Evolutionary conservation across 768 basidiomycete species (phyloP).

Genomic region (Pholiota conissans): DNA sequence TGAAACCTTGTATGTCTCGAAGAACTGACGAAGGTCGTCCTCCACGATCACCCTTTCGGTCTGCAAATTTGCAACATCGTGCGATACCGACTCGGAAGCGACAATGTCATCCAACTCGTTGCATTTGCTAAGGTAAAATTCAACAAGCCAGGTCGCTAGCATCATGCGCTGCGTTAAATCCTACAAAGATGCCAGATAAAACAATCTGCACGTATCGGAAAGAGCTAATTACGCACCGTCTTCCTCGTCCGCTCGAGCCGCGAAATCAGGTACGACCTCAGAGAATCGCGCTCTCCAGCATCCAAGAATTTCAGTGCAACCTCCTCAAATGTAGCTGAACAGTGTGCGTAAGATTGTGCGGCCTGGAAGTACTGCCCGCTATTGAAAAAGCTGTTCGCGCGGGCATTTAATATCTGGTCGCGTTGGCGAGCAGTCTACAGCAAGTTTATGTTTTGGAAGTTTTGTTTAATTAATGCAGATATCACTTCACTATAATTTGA

Average conservation of each 20-base stretch:
- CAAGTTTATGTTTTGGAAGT: background rate
- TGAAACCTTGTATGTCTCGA: conserved; percentile 88
- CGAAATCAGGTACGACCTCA: conserved; percentile 87
- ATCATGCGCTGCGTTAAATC: conserved; percentile 95
- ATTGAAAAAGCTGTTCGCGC: conserved; percentile 79
- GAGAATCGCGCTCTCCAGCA: conserved; percentile 83
- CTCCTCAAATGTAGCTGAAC: conserved; percentile 86
- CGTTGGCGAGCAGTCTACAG: conserved; percentile 84
- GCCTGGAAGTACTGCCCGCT: conserved; percentile 86
- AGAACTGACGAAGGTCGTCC: conserved; percentile 91
- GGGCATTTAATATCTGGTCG: conserved; percentile 78
- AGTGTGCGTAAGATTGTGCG: conserved; percentile 90
- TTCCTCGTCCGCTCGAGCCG: conserved; percentile 84
- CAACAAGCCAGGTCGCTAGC: conserved; percentile 97
- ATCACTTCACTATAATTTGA: no score
- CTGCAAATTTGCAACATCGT: conserved; percentile 82
- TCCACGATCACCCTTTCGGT: conserved; percentile 82
- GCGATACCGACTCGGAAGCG: conserved; percentile 79
- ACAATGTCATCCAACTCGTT: conserved; percentile 94
- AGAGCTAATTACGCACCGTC: conserved; percentile 49
- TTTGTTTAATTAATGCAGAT: no score
- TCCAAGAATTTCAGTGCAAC: conserved; percentile 91
- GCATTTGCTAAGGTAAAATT: conserved; percentile 95
- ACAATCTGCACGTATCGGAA: background rate
- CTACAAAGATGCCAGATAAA: conserved; percentile 47